Base-by-base conservation (phyloP, 768 basidiomycete genomes). In the Pisolithus orientalis region DNA sequence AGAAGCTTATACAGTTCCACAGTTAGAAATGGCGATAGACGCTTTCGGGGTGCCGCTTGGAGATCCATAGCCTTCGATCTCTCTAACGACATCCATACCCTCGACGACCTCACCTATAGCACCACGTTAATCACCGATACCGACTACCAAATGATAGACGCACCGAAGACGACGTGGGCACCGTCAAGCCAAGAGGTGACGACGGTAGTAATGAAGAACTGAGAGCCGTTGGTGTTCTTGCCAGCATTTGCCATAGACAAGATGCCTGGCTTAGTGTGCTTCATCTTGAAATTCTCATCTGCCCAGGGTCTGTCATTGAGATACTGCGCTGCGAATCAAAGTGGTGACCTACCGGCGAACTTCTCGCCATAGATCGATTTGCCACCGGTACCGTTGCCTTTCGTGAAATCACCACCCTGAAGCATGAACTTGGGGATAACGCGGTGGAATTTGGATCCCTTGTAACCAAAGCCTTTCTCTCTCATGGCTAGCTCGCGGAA, bases 121-220 rank as follows among this genome's bases (percentile, higher is more conserved):
- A 44, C 38, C 28, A 42, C 29, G 29, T 51, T n/a, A 52, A 16
- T 9, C 7, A 52, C 10, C 16, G 16, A 47, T 6, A 21, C 24
- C 38, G 14, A 47, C 7, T 21, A 16, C 16, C 25, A 21, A 16
- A n/a, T 28, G 16, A 42, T 50, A 11, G 46, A 50, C 65, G 44
- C 60, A 82, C 92, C 93, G 62, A 95, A 94, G 45, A 94, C 91
- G 69, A 91, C 87, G 69, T 92, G 85, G 52, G 77, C 79, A 52
- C 84, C 85, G 65, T 94, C 88, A 53, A 94, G 81, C 89, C 88
- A 91, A 37, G 74, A 70, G 3, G 88, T 88, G 32, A 72, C 69
- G 51, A 83, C 84, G 39, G 90, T 94, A 57, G 88, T 91, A 74
- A 94, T 83, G 78, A 95, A 94, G 80, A 94, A 94, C 68, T 92